Base-by-base conservation (phyloP, 2,329 filamentous ascomycete genomes). In the Fusarium lateritium region DNA sequence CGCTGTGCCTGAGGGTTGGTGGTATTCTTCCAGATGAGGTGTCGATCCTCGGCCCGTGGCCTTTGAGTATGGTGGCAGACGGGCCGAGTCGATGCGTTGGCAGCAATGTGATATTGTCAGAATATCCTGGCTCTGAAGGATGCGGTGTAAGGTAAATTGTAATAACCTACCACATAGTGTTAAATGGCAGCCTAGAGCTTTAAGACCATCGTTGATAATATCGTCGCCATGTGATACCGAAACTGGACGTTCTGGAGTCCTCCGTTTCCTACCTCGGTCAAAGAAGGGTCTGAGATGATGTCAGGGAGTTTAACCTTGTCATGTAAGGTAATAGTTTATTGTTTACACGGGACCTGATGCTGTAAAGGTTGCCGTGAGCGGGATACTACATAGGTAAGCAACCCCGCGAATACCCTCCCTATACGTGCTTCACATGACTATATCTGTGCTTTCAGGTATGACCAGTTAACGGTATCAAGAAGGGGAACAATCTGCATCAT, bases 1-100 rank as follows among this genome's bases (percentile, higher is more conserved):
- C 10, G 31, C 34, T 52, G 65, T 69, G 34, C 60, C 60, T 69
- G 55, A 43, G 33, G 55, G 47, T 43, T 59, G 46, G 64, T 51
- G 56, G 65, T 58, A 69, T 51, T 49, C 45, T 49, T 43, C 44
- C 43, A 58, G 44, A 50, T 43, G 62, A 69, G 52, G 56, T 62
- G 62, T 59, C 44, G 62, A 69, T 59, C 67, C 52, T 50, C 66
- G 66, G 66, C 61, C 66, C 52, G 56, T 54, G 42, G 51, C 40
- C 36, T 51, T 31, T 52, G 28, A 38, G 46, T 26, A 58, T 53
- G 63, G 63, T 56, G 56, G 57, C 33, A 67, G 44, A 62, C 52
- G 53, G 47, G 49, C 39, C 56, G 42, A 47, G 52, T 60, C 55
- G 62, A 66, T 67, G 64, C 50, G 64, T 36, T 62, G 62, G 62